Base-by-base conservation (phyloP, 2,329 filamentous ascomycete genomes). In the Fusarium newnesense region DNA sequence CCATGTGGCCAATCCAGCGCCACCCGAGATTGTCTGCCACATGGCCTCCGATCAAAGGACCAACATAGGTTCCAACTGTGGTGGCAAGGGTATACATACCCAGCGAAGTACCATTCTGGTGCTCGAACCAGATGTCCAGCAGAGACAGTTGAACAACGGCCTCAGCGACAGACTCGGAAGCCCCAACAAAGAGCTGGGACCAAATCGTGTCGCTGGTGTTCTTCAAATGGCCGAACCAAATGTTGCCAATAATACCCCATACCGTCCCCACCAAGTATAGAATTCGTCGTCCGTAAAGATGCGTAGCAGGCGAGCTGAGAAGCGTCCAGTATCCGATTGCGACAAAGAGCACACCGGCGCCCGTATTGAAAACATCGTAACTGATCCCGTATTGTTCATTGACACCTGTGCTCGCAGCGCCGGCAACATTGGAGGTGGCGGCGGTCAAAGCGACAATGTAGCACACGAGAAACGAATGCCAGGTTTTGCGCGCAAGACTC, bases 121-220 rank as follows among this genome's bases (percentile, higher is more conserved):
- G 88, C 79, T 89, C 86, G 69, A 87, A 89, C 81, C 88, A 89
- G 36, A 89, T 83, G 72, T 89, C 88, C 12, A 87, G 86, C 34
- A 90, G 80, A 4, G 87, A 88, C n/a, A 89, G 79, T 74, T 90
- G 88, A 11, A 87, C 87, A 36, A 87, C 84, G 1, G 88, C 87
- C 77, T 90, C 88, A 4, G 86, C 87, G 46, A 87, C 87, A 13
- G 86, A 84, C 77, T 89, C 87, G 9, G 87, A 89, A 6, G 87
- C 87, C 21, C 88, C 88, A 5, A 89, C 86, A 61, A 89, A 89
- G 5, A 89, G 81, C 75, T 89, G 88, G 52, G 86, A 86, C 83
- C 86, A 88, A 62, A 89, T 84, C 5, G 86, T 84, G 64, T 88
- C 86, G 21, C 80, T 76, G 3, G 80, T 82, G 28, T 76, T 83